Evolutionary conservation across 2,329 filamentous ascomycete genomes (phyloP), one percentile per base, ranked within the genome.

Genomic region (Aspergillus oerlinghausenensis): DNA sequence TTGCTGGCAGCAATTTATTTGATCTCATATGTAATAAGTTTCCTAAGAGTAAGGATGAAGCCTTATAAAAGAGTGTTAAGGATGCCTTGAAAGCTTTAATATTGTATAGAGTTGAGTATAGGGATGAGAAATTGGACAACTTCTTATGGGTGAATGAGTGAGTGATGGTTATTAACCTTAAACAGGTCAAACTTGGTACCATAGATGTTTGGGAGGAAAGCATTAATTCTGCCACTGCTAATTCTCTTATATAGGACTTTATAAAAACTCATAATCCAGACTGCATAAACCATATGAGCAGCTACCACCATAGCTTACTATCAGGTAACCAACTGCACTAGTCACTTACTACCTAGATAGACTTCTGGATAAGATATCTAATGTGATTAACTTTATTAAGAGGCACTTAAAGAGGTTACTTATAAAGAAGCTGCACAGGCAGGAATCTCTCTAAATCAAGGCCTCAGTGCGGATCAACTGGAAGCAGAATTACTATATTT

Each of bases 151-250:
- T 47, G 50, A 9, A 56, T 49, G 23, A 56, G 48, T 29, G 23
- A 29, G 50, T 52, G 38, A 54, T 48, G 42, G 28, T 54, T 21
- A 32, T 54, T 10, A 23, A 54, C 51, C 51, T 54, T 35, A 38
- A 54, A 32, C 38, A 54, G 40, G 51, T 49, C 35, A 38, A 38
- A 38, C 17, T 38, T 38, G 35, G 35, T 21, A 54, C 21, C 21
- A 48, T 42, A 21, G 43, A 54, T 2, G 6, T 48, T 48, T 54
- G 38, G 51, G 21, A 29, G 40, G 42, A 49, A 54, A 54, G 21
- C 26, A 17, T 35, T n/a, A 48, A 48, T 48, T 48, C 25, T 48
- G 40, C 40, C 25, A 47, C 40, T 35, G 40, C 51, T 48, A 8
- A 17, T 47, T 54, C 25, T 48, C 51, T 54, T 29, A 54, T 54